phyloP scores from a whole-genome alignment of 768 basidiomycete species.

The Porphyrellus cyaneotinctus region DNA sequence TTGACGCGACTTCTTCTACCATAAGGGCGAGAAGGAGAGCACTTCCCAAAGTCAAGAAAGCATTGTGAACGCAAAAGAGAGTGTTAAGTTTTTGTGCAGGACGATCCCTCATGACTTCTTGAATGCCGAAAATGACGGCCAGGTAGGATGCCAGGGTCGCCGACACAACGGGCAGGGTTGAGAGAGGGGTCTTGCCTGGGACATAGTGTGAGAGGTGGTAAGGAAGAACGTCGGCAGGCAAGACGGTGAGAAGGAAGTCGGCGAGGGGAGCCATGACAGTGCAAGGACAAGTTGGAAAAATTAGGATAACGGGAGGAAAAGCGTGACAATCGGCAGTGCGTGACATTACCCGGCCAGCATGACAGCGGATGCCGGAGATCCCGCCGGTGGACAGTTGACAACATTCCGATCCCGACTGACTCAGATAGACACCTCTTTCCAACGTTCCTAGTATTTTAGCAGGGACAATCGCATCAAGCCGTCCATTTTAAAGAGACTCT shows the following conservation, averaged over 20 bases:
- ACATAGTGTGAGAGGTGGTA: conserved; percentile 45
- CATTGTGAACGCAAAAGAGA: conserved; percentile 89
- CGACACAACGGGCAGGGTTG: conserved; percentile 61
- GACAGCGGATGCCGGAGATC: conserved; percentile 1
- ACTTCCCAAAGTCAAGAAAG: conserved; percentile 81
- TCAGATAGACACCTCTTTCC: no score
- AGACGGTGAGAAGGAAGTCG: conserved; percentile 58
- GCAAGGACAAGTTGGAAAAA: conserved; percentile 22
- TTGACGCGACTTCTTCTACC: conserved; percentile 86
- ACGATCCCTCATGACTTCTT: conserved; percentile 77
- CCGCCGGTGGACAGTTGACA: no score
- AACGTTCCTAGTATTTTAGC: no score
- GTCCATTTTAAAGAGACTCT: no score
- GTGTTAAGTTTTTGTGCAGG: conserved; percentile 71
- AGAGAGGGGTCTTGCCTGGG: conserved; percentile 54
- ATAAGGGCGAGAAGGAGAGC: conserved; percentile 82
- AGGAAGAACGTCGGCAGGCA: conserved; percentile 45
- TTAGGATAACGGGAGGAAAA: no score
- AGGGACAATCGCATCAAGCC: no score
- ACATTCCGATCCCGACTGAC: no score
- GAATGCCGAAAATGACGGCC: conserved; percentile 80
- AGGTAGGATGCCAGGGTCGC: conserved; percentile 76
- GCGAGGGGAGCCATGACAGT: conserved; percentile 67
- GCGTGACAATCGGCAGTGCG: conserved; percentile 25
- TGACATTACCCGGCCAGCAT: not conserved